Evolutionary conservation across 495 filamentous ascomycete species (phyloP).

Genomic region (Hypoxylon fuscum): DNA sequence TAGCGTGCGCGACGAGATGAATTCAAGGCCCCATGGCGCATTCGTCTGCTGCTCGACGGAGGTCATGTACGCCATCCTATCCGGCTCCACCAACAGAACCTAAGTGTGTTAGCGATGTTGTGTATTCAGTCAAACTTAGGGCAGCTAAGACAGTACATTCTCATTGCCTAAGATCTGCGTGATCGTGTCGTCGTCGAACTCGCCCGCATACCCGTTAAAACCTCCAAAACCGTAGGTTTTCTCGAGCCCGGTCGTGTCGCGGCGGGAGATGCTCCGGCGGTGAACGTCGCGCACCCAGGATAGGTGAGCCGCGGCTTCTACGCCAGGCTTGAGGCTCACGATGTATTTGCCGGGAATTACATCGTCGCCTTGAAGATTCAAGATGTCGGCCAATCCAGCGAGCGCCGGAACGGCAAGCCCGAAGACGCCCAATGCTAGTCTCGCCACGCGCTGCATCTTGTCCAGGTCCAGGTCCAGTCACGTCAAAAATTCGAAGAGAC

Average conservation of each 20-base stretch:
- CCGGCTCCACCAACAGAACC: slow-evolving; percentile 27
- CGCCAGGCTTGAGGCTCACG: slow-evolving; percentile 59
- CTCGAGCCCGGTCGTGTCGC: slow-evolving; percentile 41
- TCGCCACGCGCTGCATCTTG: slow-evolving; percentile 18
- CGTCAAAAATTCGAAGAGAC: too few species aligned
- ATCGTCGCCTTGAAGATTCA: slow-evolving; percentile 27
- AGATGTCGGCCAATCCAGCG: slow-evolving; percentile 10
- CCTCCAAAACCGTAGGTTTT: slow-evolving; percentile 46
- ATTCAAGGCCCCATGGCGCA: slow-evolving; percentile 56
- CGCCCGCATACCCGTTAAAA: slow-evolving; percentile 54
- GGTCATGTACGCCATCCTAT: slow-evolving; percentile 17
- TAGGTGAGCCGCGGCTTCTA: slow-evolving; percentile 25
- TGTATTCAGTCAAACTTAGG: not conserved
- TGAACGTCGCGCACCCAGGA: slow-evolving; percentile 33
- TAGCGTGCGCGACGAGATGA: slow-evolving; percentile 47
- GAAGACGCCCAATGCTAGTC: slow-evolving; percentile 11
- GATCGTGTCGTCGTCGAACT: slow-evolving; percentile 46
- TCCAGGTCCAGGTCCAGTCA: slow-evolving; percentile 7
- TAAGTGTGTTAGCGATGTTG: not conserved
- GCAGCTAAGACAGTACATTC: slow-evolving; percentile 37
- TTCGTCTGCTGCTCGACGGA: slow-evolving; percentile 33
- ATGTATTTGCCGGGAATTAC: slow-evolving; percentile 61
- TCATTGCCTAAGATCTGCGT: slow-evolving; percentile 47
- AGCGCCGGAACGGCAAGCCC: slow-evolving; percentile 16
- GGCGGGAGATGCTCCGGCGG: slow-evolving; percentile 12